Conservation (phyloP, 2,329 filamentous ascomycete species). For the Pseudocercospora eumusae region DNA sequence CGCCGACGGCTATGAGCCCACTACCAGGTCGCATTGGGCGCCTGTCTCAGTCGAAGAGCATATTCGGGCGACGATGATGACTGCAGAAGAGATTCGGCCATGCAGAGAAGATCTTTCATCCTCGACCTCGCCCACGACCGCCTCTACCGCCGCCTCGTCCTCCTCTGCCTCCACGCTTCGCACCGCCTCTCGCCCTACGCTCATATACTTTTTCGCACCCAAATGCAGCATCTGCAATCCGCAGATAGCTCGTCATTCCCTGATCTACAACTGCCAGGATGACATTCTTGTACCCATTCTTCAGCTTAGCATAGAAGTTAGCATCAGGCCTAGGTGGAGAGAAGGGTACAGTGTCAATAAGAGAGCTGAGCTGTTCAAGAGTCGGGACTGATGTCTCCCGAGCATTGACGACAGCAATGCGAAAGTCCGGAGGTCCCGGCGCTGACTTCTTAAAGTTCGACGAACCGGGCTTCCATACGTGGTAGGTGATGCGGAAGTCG, state of each 20-base stretch:
- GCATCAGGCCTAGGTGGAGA: slow-evolving; percentile 55
- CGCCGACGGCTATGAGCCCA: too few species aligned
- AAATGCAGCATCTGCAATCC: slow-evolving; percentile 79
- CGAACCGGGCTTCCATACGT: slow-evolving; percentile 74
- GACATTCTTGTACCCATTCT: slow-evolving; percentile 81
- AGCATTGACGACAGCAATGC: slow-evolving; percentile 78
- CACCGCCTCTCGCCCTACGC: slow-evolving; percentile 49
- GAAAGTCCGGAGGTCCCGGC: slow-evolving; percentile 78
- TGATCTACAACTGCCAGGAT: slow-evolving; percentile 86
- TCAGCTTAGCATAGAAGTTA: slow-evolving; percentile 72
- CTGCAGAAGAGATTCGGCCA: background rate
- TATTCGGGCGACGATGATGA: background rate
- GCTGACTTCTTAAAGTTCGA: slow-evolving; percentile 74
- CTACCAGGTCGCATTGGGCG: too few species aligned
- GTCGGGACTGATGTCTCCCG: slow-evolving; percentile 71
- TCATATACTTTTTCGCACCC: slow-evolving; percentile 68
- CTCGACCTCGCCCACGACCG: slow-evolving; percentile 41
- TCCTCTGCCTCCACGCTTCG: slow-evolving; percentile 43
- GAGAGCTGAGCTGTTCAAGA: slow-evolving; percentile 66
- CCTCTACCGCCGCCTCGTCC: slow-evolving; percentile 36
- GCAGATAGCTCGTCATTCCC: slow-evolving; percentile 84
- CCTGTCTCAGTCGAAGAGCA: too few species aligned
- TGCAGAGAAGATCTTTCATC: background rate
- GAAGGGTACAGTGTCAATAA: slow-evolving; percentile 74
- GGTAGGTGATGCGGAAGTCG: slow-evolving; percentile 73